Evolutionary conservation across 2,329 filamentous ascomycete genomes (phyloP).

Genomic region (Exophiala phaeomuriformis): DNA sequence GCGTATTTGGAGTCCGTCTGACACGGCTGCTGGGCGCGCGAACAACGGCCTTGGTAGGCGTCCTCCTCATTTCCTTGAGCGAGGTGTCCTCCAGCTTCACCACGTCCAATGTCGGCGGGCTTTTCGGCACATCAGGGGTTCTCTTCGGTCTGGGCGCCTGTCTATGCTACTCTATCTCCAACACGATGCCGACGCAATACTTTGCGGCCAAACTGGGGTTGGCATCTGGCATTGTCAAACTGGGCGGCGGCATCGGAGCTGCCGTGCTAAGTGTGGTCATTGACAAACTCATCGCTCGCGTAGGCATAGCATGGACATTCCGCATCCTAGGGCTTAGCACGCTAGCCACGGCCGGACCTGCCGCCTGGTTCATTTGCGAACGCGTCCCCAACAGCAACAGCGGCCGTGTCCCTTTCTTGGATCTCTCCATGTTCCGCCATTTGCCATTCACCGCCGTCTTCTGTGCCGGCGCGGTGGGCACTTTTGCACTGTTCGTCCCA

Average conservation of each 20-base stretch:
- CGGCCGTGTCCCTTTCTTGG: conserved; percentile 39
- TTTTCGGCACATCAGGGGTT: conserved; percentile 47
- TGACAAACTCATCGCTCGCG: conserved; percentile 41
- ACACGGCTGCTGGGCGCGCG: conserved; percentile 46
- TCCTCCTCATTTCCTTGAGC: conserved; percentile 46
- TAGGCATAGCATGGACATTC: conserved; percentile 48
- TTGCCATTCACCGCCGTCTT: conserved; percentile 49
- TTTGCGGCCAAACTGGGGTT: conserved; percentile 49
- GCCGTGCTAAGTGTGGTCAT: conserved; percentile 47
- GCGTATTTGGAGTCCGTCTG: conserved; percentile 48
- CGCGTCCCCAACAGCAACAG: conserved; percentile 32
- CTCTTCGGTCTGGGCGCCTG: conserved; percentile 42
- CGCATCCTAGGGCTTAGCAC: conserved; percentile 48
- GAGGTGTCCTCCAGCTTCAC: conserved; percentile 40
- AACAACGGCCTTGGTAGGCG: conserved; percentile 42
- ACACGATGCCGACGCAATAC: conserved; percentile 47
- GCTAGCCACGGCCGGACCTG: conserved; percentile 49
- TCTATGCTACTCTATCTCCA: conserved; percentile 42
- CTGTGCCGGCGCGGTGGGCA: conserved; percentile 48
- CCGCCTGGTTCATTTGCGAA: conserved; percentile 49
- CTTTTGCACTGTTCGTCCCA: conserved; percentile 55
- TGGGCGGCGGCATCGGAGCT: conserved; percentile 51
- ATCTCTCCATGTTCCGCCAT: conserved; percentile 50
- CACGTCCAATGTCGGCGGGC: conserved; percentile 39
- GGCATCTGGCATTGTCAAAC: conserved; percentile 50